Percentiles rank a stretch among this genome's conserved stretches.
Evolutionary conservation across 1,284 basidiomycete genomes (phyloP).

Genomic region (Pseudomicrostroma phylloplanum): DNA sequence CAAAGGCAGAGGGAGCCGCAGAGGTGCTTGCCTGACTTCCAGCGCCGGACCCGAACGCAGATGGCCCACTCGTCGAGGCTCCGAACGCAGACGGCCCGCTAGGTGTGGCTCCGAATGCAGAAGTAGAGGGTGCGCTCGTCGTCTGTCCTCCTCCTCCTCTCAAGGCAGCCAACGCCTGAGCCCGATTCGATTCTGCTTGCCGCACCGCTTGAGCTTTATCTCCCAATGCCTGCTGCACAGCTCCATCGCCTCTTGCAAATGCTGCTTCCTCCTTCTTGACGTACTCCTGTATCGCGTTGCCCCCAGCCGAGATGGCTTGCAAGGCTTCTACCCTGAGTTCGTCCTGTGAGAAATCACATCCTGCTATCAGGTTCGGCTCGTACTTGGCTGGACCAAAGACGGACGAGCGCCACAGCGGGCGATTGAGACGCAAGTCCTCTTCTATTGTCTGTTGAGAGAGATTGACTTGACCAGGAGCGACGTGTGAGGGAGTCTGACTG

Average conservation of each 20-base stretch:
- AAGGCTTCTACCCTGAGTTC: slow-evolving; percentile 66
- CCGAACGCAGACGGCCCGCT: background rate
- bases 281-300: slow-evolving; percentile 59
- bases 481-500: background rate
- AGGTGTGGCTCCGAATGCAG: background rate
- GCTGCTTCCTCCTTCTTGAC: slow-evolving; percentile 52
- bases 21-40: slow-evolving; percentile 15
- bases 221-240: slow-evolving; percentile 3
- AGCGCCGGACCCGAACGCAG: background rate
- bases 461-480: slow-evolving; percentile 11
- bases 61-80: background rate
- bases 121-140: background rate
- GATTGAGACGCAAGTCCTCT: slow-evolving; percentile 19
- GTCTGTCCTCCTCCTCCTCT: slow-evolving; percentile 1
- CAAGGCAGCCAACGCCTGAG: background rate
- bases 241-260: slow-evolving; percentile 2
- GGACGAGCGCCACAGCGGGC: slow-evolving; percentile 70
- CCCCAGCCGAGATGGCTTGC: slow-evolving; percentile 60
- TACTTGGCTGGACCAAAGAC: slow-evolving; percentile 71
- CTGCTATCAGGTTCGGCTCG: slow-evolving; percentile 64
- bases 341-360: slow-evolving; percentile 69
- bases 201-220: slow-evolving; percentile 9
- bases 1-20: slow-evolving; percentile 23
- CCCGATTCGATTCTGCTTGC: slow-evolving; percentile 10
- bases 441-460: slow-evolving; percentile 2